These are phyloP conservation scores for Epichloe coenophiala DNA, from an alignment of 2,329 filamentous ascomycete genomes.

Conservation along the genomic window DNA sequence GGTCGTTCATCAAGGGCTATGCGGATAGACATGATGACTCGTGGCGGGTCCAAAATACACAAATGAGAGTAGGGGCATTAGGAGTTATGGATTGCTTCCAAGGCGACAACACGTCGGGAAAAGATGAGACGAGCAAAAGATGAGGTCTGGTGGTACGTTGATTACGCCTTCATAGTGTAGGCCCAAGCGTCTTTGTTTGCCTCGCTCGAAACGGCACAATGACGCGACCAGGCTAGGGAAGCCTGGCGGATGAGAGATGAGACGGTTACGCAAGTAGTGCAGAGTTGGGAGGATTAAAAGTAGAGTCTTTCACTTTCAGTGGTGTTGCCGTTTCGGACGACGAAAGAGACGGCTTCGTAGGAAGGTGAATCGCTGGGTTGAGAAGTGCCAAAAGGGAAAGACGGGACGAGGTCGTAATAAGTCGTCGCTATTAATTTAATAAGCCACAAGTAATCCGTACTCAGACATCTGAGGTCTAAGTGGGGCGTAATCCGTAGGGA, in stretches of 20 bases:
- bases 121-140: background rate
- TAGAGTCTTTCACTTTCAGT: background rate
- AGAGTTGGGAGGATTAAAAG: background rate
- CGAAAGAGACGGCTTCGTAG: background rate
- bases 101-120: background rate
- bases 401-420: background rate
- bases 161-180: background rate
- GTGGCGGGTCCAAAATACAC: background rate
- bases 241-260: background rate
- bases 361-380: background rate
- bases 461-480: too few relatives aligned
- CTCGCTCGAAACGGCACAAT: background rate
- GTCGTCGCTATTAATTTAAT: background rate
- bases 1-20: constrained; percentile 53
- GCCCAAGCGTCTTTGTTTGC: background rate
- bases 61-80: background rate
- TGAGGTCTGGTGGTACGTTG: background rate
- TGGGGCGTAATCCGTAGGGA: too few relatives aligned
- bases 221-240: background rate
- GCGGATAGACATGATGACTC: constrained; percentile 46
- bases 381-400: background rate
- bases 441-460: background rate
- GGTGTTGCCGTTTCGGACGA: background rate
- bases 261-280: background rate
- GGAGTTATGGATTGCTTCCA: background rate